These are phyloP conservation scores for Corymbia calophylla DNA, from an alignment of 441 rosid genomes.

Conservation along the genomic window DNA sequence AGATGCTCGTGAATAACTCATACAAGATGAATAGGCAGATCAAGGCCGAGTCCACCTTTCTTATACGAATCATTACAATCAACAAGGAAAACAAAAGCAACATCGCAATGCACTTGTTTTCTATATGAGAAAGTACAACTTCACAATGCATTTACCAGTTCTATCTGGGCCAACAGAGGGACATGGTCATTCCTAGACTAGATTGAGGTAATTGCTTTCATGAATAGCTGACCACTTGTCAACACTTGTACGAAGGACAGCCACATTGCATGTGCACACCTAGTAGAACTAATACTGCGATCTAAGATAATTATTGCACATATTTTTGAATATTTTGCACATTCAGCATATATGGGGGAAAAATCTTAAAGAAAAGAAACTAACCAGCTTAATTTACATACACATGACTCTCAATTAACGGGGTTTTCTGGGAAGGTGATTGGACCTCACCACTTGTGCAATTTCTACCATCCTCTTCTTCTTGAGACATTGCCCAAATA, in stretches of 20 bases:
- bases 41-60: neutral
- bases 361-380: neutral
- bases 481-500: conserved; percentile 41
- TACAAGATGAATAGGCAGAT: neutral
- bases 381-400: neutral
- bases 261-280: neutral
- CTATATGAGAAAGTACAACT: neutral
- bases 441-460: neutral
- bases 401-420: conserved; percentile 11
- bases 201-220: neutral
- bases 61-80: neutral
- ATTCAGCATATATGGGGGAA: neutral
- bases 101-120: neutral
- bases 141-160: neutral
- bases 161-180: neutral
- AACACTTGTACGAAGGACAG: neutral
- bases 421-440: conserved; percentile 3
- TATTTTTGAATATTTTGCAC: neutral
- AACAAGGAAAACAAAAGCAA: neutral
- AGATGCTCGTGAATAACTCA: neutral
- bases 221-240: neutral
- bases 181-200: neutral
- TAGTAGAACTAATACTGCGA: neutral
- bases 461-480: conserved; percentile 3
- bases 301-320: neutral